Evolutionary conservation across 139 green algal genomes (phyloP), one percentile per base, ranked within the genome.

Genomic region (Micractinium conductrix): DNA sequence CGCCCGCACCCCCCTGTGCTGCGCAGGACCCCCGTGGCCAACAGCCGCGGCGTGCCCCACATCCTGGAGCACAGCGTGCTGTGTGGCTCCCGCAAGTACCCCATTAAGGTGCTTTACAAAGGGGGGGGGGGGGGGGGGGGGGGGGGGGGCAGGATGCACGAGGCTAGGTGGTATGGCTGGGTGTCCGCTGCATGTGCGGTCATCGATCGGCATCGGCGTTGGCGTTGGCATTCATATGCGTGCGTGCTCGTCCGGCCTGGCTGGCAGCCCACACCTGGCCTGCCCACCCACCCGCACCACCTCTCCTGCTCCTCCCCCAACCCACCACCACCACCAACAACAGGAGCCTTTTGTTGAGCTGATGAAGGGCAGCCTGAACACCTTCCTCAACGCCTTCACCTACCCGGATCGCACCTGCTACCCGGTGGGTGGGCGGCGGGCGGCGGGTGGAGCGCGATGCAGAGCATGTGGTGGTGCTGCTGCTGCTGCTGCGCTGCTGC

Each of bases 321-420:
- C 28, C 28, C 43, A 16, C 71, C 26, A 2, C 2, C 2, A 9
- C n/a, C n/a, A n/a, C n/a, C n/a, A n/a, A 1, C 42, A 95, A 81
- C 95, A 96, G 92, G 96, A 99, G 93, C 96, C 96, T 21, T 99
- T 99, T 89, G 96, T 99, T 65, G 96, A 99, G 92, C 92, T 99
- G 82, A 97, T 99, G 90, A 99, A 99, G 94, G 94, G 95, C 45
- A 96, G 89, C 63, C 90, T 99, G 26, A 97, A 99, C 91, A 99
- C 97, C 63, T 99, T 99, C 90, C 90, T 99, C 71, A 99, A 99
- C 87, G 97, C 97, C 42, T 99, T 99, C 91, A 99, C 97, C 43
- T 99, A 98, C 90, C 97, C 97, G n/a, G 97, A 99, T 94, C 92
- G 97, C 62, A 99, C 97, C n/a, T 99, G 96, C 94, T 99, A 99